Percentiles rank a stretch among this genome's conserved stretches.
These are phyloP conservation scores for Puya raimondii DNA, from an alignment of 176 grass and related monocot genomes.

Conservation along the genomic window DNA sequence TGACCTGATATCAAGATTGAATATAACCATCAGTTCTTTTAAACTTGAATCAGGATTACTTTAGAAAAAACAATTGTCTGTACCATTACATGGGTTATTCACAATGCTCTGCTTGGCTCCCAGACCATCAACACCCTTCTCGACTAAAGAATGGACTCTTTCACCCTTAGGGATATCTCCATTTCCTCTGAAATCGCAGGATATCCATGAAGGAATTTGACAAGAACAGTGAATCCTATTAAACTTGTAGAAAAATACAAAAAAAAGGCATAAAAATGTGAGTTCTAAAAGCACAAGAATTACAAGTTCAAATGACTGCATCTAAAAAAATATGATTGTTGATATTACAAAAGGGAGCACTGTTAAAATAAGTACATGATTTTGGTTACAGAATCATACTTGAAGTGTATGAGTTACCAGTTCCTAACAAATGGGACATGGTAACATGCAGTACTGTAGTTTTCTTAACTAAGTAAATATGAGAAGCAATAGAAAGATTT, in stretches of 20 bases:
- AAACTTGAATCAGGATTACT: neutral
- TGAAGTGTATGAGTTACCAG: neutral
- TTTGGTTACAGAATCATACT: neutral
- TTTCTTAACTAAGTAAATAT: too few species aligned
- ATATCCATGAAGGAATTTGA: conserved; percentile 85
- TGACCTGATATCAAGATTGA: conserved; percentile 14
- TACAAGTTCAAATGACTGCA: neutral
- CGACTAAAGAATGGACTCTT: conserved; percentile 27
- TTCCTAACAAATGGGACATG: neutral
- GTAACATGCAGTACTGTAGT: neutral
- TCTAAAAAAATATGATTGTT: neutral
- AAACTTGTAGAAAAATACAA: conserved; percentile 35
- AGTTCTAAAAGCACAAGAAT: neutral
- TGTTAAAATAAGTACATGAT: neutral
- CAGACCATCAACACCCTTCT: conserved; percentile 9
- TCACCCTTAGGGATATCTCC: conserved; percentile 26
- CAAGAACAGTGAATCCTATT: conserved; percentile 65
- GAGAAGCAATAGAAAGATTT: too few species aligned
- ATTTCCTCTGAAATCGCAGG: conserved; percentile 76
- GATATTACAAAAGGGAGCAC: neutral
- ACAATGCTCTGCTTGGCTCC: conserved; percentile 14
- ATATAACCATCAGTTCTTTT: neutral
- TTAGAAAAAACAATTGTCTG: neutral
- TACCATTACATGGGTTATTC: conserved; percentile 18
- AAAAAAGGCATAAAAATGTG: neutral